Evolutionary conservation across 164 flowering plant species (phyloP).

Genomic region (Chimonanthus salicifolius): DNA sequence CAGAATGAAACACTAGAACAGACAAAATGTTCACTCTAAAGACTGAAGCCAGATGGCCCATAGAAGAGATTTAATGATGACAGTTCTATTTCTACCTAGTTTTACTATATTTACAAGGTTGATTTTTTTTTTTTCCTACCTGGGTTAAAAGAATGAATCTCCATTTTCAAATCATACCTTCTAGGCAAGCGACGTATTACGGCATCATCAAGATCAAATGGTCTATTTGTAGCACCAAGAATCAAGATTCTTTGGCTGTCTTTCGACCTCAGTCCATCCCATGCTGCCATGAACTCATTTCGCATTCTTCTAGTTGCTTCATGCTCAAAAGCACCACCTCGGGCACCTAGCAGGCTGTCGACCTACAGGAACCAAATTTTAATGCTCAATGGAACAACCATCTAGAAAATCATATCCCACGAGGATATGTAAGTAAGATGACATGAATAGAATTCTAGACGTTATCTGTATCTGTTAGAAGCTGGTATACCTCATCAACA

Average conservation of each 20-base stretch:
- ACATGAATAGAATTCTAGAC: background rate
- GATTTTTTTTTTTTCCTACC: too few relatives aligned
- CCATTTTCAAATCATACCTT: slow-evolving; percentile 39
- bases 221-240: slow-evolving; percentile 98
- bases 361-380: slow-evolving; percentile 39
- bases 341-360: slow-evolving; percentile 97
- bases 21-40: too few relatives aligned
- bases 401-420: background rate
- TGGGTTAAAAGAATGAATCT: background rate
- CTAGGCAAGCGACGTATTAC: slow-evolving; percentile 97
- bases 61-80: too few relatives aligned
- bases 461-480: background rate
- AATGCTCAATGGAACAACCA: background rate
- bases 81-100: too few relatives aligned
- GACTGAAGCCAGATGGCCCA: too few relatives aligned
- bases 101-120: background rate
- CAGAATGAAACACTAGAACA: too few relatives aligned
- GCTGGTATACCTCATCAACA: slow-evolving; percentile 80
- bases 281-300: slow-evolving; percentile 99
- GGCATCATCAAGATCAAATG: slow-evolving; percentile 99
- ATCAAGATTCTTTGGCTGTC: slow-evolving; percentile 94
- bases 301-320: slow-evolving; percentile 99
- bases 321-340: slow-evolving; percentile 96
- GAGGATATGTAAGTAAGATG: background rate
- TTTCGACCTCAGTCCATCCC: slow-evolving; percentile 98